A percentile compares a stretch with the other conserved stretches of the same genome.
Conservation (phyloP, 1,139 yeast genomes). For the Hansenula lynferdii region DNA sequence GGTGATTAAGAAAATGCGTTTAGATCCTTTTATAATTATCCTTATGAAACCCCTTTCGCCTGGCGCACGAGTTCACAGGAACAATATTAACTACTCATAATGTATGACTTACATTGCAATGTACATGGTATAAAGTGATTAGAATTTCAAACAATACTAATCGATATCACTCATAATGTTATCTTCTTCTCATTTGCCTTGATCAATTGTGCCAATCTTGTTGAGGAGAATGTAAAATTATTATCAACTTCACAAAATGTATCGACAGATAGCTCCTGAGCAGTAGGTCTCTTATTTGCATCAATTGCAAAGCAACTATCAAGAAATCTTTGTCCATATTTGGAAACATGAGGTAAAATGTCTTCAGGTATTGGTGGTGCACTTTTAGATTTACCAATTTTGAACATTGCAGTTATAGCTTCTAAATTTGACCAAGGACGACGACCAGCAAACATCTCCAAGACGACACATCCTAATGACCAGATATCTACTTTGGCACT, state of each 20-base stretch:
- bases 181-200: slow-evolving; percentile 40
- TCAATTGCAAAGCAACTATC: slow-evolving; percentile 76
- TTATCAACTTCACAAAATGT: slow-evolving; percentile 49
- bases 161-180: too few species aligned
- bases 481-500: slow-evolving; percentile 94
- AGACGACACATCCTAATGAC: slow-evolving; percentile 93
- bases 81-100: too few species aligned
- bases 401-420: slow-evolving; percentile 70
- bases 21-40: too few species aligned
- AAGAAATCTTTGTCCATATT: slow-evolving; percentile 64
- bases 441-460: slow-evolving; percentile 90
- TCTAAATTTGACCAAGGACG: slow-evolving; percentile 83
- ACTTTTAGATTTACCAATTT: slow-evolving; percentile 64
- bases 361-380: slow-evolving; percentile 97
- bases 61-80: too few species aligned
- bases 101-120: too few species aligned
- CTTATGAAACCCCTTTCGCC: too few species aligned
- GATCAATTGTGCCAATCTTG: slow-evolving; percentile 58
- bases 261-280: slow-evolving; percentile 58
- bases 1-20: too few species aligned
- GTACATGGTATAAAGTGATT: too few species aligned
- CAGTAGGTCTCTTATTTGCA: slow-evolving; percentile 86
- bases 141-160: too few species aligned
- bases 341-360: slow-evolving; percentile 57
- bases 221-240: slow-evolving; percentile 54